phyloP scores from a whole-genome alignment of 495 filamentous ascomycete genomes.

The Haplographium delicatum region DNA sequence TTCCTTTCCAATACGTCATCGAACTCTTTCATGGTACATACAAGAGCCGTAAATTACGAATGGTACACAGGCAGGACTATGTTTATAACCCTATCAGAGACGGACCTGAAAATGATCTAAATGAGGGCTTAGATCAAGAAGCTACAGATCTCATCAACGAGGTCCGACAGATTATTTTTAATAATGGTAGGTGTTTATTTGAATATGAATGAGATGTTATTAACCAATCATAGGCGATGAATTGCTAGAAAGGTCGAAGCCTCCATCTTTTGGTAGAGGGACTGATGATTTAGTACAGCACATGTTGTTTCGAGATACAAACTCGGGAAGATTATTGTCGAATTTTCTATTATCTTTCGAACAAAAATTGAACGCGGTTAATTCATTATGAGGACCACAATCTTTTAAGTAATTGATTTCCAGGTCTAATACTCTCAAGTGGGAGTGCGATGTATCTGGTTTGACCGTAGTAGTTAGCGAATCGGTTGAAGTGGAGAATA shows the following conservation, averaged over 20 bases:
- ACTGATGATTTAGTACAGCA: background rate
- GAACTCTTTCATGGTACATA: constrained; percentile 5
- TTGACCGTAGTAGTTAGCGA: too few relatives aligned
- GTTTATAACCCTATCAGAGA: constrained; percentile 8
- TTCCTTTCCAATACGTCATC: constrained; percentile 1
- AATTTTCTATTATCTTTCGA: too few relatives aligned
- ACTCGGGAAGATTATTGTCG: background rate
- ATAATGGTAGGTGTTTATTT: background rate
- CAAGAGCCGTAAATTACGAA: background rate
- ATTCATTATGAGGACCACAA: background rate
- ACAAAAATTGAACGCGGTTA: too few relatives aligned
- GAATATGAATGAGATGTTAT: background rate
- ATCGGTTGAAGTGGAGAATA: too few relatives aligned
- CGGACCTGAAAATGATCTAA: constrained; percentile 1
- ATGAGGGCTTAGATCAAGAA: constrained; percentile 1
- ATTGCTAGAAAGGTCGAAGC: background rate
- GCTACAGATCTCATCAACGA: constrained; percentile 1
- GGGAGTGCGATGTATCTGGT: too few relatives aligned
- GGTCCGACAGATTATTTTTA: background rate
- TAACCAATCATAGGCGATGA: background rate
- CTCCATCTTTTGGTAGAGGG: constrained; percentile 1
- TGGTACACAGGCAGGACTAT: background rate
- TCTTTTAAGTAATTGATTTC: background rate
- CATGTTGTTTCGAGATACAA: background rate
- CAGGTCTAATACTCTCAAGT: too few relatives aligned